phyloP scores from a whole-genome alignment of 2,329 filamentous ascomycete genomes.

The Colletotrichum sublineola region DNA sequence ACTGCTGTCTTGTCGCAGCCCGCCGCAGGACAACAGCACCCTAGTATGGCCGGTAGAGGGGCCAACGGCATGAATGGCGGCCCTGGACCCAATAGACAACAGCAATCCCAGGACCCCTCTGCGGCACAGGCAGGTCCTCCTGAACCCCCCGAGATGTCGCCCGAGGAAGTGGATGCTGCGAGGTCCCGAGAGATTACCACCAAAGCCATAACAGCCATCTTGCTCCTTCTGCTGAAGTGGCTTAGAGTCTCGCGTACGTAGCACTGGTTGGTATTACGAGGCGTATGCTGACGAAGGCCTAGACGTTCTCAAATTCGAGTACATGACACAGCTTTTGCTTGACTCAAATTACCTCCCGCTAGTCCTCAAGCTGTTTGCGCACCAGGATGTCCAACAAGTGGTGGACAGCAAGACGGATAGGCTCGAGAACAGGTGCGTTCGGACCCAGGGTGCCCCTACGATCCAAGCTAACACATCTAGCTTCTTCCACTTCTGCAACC shows the following conservation, averaged over 20 bases:
- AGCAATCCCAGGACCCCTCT: slow-evolving; percentile 46
- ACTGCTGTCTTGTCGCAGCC: slow-evolving; percentile 82
- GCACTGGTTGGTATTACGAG: slow-evolving; percentile 40
- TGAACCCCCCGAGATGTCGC: slow-evolving; percentile 63
- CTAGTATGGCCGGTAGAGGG: slow-evolving; percentile 55
- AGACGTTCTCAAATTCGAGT: slow-evolving; percentile 97
- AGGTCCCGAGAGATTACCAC: slow-evolving; percentile 88
- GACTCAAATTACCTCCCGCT: slow-evolving; percentile 96
- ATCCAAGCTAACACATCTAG: slow-evolving; percentile 56
- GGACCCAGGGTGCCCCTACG: slow-evolving; percentile 41
- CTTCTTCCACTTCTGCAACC: slow-evolving; percentile 92
- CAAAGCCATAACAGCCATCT: slow-evolving; percentile 90
- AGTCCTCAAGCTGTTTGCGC: slow-evolving; percentile 91
- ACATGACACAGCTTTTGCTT: slow-evolving; percentile 90
- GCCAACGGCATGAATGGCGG: slow-evolving; percentile 58
- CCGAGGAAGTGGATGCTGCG: slow-evolving; percentile 85
- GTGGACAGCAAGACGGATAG: slow-evolving; percentile 89
- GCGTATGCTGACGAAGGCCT: slow-evolving; percentile 1
- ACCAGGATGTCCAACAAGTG: slow-evolving; percentile 92
- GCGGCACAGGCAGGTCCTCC: slow-evolving; percentile 44
- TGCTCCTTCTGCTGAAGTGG: slow-evolving; percentile 94
- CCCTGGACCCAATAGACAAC: slow-evolving; percentile 49
- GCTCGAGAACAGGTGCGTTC: slow-evolving; percentile 79
- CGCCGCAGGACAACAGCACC: slow-evolving; percentile 59
- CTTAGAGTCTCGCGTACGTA: slow-evolving; percentile 90